phyloP scores from a whole-genome alignment of 345 rosid species.

The Bruguiera gymnorhiza region DNA sequence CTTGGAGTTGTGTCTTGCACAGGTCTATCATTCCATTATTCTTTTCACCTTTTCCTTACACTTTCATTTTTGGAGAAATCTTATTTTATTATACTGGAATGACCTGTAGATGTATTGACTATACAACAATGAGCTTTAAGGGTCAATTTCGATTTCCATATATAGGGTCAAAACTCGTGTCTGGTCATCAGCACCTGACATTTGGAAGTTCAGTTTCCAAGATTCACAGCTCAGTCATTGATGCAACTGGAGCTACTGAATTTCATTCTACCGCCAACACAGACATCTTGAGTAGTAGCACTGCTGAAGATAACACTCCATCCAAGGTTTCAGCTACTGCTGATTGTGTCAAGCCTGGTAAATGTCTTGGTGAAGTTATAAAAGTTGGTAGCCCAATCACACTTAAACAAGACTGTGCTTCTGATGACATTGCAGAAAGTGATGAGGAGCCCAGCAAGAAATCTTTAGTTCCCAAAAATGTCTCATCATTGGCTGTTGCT shows the following conservation, averaged over 20 bases:
- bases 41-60: no score
- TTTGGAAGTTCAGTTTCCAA: constrained; percentile 9
- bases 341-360: constrained; percentile 16
- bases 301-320: constrained; percentile 4
- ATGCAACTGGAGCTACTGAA: constrained; percentile 21
- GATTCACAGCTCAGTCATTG: constrained; percentile 15
- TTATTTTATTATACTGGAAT: background rate
- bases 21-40: background rate
- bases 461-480: constrained; percentile 10
- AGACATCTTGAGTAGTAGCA: constrained; percentile 15
- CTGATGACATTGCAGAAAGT: constrained; percentile 46
- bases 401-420: constrained; percentile 47
- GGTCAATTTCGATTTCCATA: constrained; percentile 1
- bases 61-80: no score
- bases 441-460: constrained; percentile 13
- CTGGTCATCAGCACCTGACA: constrained; percentile 11
- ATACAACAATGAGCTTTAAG: background rate
- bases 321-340: constrained; percentile 12
- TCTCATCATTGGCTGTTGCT: constrained; percentile 17
- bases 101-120: constrained; percentile 1
- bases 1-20: background rate
- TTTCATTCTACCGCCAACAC: constrained; percentile 8
- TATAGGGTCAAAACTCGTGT: constrained; percentile 13
- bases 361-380: constrained; percentile 14
- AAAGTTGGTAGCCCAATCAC: constrained; percentile 42